These are phyloP conservation scores for Salix exigua DNA, from an alignment of 345 rosid genomes.

Conservation along the genomic window DNA sequence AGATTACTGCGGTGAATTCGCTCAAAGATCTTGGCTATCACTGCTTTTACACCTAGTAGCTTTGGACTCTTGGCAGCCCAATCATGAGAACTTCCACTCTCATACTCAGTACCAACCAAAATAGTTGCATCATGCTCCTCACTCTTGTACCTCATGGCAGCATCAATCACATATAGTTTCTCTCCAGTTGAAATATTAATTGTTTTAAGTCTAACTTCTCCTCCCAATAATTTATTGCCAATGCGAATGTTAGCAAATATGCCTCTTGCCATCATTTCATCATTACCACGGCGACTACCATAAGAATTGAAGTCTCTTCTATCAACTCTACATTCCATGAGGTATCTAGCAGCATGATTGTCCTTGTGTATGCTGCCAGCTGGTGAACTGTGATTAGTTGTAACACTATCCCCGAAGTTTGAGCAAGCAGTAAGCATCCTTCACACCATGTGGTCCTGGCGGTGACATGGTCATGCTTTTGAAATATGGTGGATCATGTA, in stretches of 20 bases:
- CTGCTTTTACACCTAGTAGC: slow-evolving; percentile 92
- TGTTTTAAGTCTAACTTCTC: slow-evolving; percentile 89
- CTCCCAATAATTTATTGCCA: slow-evolving; percentile 72
- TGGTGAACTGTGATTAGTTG: slow-evolving; percentile 89
- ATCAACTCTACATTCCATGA: slow-evolving; percentile 73
- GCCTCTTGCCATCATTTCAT: slow-evolving; percentile 84
- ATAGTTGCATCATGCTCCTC: slow-evolving; percentile 64
- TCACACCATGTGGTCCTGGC: slow-evolving; percentile 73
- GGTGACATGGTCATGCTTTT: slow-evolving; percentile 90
- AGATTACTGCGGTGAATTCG: slow-evolving; percentile 80
- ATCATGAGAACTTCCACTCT: slow-evolving; percentile 96
- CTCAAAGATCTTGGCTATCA: slow-evolving; percentile 83
- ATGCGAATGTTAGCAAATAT: slow-evolving; percentile 78
- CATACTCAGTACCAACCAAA: slow-evolving; percentile 90
- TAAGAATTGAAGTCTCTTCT: slow-evolving; percentile 84
- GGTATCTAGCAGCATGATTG: slow-evolving; percentile 81
- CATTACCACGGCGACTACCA: slow-evolving; percentile 86
- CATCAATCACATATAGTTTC: slow-evolving; percentile 78
- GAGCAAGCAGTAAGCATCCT: slow-evolving; percentile 82
- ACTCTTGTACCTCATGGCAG: slow-evolving; percentile 37
- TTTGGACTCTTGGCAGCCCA: slow-evolving; percentile 99
- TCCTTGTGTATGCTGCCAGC: slow-evolving; percentile 93
- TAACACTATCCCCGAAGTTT: slow-evolving; percentile 85
- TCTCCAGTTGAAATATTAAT: slow-evolving; percentile 73
- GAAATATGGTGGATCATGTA: slow-evolving; percentile 87